Evolutionary conservation across 1,284 basidiomycete genomes (phyloP).

Genomic region (Irpex sp.): DNA sequence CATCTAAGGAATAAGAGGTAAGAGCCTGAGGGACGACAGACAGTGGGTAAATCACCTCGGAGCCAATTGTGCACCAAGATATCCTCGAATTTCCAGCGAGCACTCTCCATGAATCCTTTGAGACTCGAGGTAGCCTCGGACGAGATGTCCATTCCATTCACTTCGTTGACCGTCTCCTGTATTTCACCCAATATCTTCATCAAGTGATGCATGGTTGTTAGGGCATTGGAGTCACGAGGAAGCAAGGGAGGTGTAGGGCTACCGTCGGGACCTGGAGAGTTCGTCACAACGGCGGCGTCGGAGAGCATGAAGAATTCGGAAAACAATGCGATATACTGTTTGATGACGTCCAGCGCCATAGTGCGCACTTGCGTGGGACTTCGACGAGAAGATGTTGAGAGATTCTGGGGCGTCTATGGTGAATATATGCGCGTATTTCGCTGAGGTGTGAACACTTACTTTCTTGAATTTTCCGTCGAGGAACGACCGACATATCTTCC

Average conservation of each 20-base stretch:
- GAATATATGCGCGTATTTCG: not conserved
- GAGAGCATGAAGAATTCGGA: conserved; percentile 91
- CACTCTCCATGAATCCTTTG: conserved; percentile 75
- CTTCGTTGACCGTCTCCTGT: conserved; percentile 81
- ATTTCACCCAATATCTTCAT: conserved; percentile 81
- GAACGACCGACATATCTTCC: conserved; percentile 89
- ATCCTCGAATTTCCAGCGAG: conserved; percentile 87
- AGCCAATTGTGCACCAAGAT: conserved; percentile 81
- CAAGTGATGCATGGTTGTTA: conserved; percentile 83
- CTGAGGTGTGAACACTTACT: conserved; percentile 38
- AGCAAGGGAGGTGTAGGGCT: conserved; percentile 54
- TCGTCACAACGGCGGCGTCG: conserved; percentile 57
- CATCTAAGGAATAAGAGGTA: conserved; percentile 51
- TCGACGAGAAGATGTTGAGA: conserved; percentile 41
- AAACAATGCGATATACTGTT: conserved; percentile 82
- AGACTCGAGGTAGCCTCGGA: conserved; percentile 67
- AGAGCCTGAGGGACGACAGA: not conserved
- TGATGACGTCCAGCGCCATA: conserved; percentile 91
- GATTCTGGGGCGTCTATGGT: conserved; percentile 17
- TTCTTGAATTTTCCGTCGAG: conserved; percentile 90
- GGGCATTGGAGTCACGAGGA: conserved; percentile 73
- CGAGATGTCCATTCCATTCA: conserved; percentile 79
- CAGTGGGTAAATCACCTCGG: conserved; percentile 51
- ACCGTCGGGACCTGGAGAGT: conserved; percentile 33
- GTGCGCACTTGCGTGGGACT: conserved; percentile 82